Evolutionary conservation across 805 yeast species (phyloP).

Genomic region (Ogataea degrootiae): DNA sequence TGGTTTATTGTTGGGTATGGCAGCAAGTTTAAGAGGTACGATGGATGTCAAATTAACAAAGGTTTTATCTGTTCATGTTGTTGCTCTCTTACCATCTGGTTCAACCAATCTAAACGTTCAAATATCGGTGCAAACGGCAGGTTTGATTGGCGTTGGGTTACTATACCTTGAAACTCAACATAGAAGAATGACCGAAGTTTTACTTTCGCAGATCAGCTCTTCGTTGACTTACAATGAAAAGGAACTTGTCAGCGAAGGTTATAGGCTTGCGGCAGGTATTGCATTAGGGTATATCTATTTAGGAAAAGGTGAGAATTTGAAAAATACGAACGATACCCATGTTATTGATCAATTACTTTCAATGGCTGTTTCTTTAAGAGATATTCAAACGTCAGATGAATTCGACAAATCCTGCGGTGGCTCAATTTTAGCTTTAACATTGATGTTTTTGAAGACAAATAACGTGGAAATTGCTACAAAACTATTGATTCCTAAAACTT

Average conservation of each 20-base stretch:
- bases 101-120: constrained; percentile 86
- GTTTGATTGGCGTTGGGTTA: constrained; percentile 84
- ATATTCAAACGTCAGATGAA: constrained; percentile 54
- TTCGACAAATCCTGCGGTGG: constrained; percentile 67
- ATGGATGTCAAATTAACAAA: constrained; percentile 86
- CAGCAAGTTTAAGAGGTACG: constrained; percentile 79
- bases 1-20: constrained; percentile 85
- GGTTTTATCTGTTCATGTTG: constrained; percentile 88
- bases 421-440: constrained; percentile 67
- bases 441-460: constrained; percentile 68
- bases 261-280: constrained; percentile 82
- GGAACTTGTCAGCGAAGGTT: constrained; percentile 66
- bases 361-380: constrained; percentile 55
- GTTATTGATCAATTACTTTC: constrained; percentile 57
- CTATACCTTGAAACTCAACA: constrained; percentile 75
- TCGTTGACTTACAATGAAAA: constrained; percentile 50
- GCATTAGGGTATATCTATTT: constrained; percentile 80
- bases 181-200: constrained; percentile 77
- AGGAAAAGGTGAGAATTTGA: constrained; percentile 64
- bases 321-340: constrained; percentile 48
- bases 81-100: constrained; percentile 85
- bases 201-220: constrained; percentile 64
- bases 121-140: constrained; percentile 83
- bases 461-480: constrained; percentile 56
- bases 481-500: constrained; percentile 54